Evolutionary conservation across 1,284 basidiomycete genomes (phyloP), one percentile per base, ranked within the genome.

Genomic region (Cryptococcus jaspeensis): DNA sequence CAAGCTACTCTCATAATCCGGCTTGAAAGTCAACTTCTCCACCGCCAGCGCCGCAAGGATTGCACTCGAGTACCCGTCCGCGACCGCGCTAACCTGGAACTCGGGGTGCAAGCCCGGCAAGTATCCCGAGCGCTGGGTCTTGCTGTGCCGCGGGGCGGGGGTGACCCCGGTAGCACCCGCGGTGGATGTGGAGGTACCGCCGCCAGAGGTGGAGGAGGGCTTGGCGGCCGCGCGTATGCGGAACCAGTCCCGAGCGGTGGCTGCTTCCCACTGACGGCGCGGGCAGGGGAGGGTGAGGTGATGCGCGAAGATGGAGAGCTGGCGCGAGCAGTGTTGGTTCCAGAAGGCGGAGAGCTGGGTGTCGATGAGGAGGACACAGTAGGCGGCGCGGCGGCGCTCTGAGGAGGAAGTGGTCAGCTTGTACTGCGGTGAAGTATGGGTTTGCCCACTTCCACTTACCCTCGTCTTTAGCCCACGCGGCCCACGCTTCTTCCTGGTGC

Each of bases 261-360:
- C 18, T 6, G 72, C 72, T 40, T 74, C 69, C 72, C 72, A 74
- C 53, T 69, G 64, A 1, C 53, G 40, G 36, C 59, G 53, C 6
- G 67, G 52, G 49, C 66, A 63, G 20, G 72, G 71, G 3, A 74
- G 60, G 32, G 56, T 60, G 50, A 73, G 56, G 49, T 72, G 66
- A 55, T 74, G 72, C 6, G 72, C 72, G 46, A 74, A 74, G 37
- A 74, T 70, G 1, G 67, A 69, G 11, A 74, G 59, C 57, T 73
- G 71, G 11, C 72, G 61, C 6, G 64, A 65, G 13, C 66, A 64
- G 49, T 73, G 70, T 55, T 73, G 71, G 35, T 68, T 71, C 71
- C 71, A 74, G 58, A 73, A 74, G 13, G 63, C 58, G 3, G 71
- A 72, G 13, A 70, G 56, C 46, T 74, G 72, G 16, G 72, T 74